These are phyloP conservation scores for Fusarium sp. DNA, from an alignment of 2,329 filamentous ascomycete species.

Conservation along the genomic window DNA sequence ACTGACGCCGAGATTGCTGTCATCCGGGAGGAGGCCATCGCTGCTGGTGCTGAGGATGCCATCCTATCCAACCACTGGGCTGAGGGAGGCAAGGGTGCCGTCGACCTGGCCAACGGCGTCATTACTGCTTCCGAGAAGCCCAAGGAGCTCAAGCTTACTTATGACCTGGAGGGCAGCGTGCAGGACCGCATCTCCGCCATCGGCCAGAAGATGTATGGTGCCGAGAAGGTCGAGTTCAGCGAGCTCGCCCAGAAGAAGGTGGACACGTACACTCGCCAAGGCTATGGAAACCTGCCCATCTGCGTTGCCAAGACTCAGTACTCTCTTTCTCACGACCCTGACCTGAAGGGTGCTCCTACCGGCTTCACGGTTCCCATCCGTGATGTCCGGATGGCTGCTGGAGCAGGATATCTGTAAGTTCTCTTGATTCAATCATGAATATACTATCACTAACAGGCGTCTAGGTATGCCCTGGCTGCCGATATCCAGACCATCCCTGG, in stretches of 20 bases:
- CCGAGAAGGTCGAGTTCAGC: slow-evolving; percentile 88
- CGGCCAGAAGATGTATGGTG: slow-evolving; percentile 94
- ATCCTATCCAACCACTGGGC: slow-evolving; percentile 97
- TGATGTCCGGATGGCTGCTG: slow-evolving; percentile 93
- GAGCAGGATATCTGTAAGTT: slow-evolving; percentile 88
- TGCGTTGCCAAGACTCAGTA: slow-evolving; percentile 99
- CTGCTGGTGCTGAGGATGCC: slow-evolving; percentile 93
- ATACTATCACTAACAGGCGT: slow-evolving; percentile 49
- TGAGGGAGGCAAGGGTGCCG: slow-evolving; percentile 88
- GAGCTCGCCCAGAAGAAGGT: slow-evolving; percentile 96
- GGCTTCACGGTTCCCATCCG: slow-evolving; percentile 96
- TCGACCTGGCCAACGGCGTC: slow-evolving; percentile 89
- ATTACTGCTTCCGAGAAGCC: slow-evolving; percentile 85
- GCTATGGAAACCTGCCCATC: slow-evolving; percentile 92
- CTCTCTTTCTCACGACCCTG: slow-evolving; percentile 91
- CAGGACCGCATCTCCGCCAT: slow-evolving; percentile 93
- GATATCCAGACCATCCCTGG: slow-evolving; percentile 99
- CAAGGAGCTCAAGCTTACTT: slow-evolving; percentile 89
- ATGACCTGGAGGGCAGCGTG: slow-evolving; percentile 81
- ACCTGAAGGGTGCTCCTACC: slow-evolving; percentile 92
- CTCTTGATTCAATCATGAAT: background rate
- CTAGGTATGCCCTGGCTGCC: slow-evolving; percentile 88
- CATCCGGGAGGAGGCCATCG: slow-evolving; percentile 89
- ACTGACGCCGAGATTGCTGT: slow-evolving; percentile 92
- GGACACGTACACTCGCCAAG: slow-evolving; percentile 92